Conservation (phyloP, 129 eudicot species). For the Flaveria linearis region DNA sequence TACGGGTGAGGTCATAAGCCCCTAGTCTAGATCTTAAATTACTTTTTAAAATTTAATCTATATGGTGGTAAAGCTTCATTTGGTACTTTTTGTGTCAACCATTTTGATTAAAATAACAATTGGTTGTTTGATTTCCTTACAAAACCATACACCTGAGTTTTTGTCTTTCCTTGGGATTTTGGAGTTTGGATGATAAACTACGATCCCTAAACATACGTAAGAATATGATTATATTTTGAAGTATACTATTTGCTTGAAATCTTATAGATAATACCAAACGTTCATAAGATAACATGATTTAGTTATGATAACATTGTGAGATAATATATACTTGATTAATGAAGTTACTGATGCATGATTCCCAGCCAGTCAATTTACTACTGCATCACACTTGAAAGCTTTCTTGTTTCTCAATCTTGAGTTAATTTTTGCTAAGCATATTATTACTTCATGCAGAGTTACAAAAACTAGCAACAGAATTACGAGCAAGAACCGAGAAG, state of each 20-base stretch:
- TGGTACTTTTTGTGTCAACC: neutral
- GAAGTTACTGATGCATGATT: neutral
- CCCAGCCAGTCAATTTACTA: neutral
- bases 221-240: neutral
- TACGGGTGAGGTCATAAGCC: neutral
- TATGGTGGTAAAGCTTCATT: neutral
- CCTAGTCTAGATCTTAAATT: neutral
- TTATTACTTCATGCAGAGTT: slow-evolving; percentile 48
- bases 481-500: slow-evolving; percentile 47
- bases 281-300: neutral
- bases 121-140: slow-evolving; percentile 8
- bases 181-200: slow-evolving; percentile 9
- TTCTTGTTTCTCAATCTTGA: neutral
- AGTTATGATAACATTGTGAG: neutral
- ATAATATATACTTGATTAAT: slow-evolving; percentile 1
- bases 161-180: neutral
- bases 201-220: neutral
- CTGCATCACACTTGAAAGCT: neutral
- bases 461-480: slow-evolving; percentile 52
- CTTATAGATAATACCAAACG: neutral
- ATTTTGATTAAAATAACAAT: neutral
- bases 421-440: neutral
- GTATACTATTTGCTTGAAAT: neutral
- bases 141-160: neutral
- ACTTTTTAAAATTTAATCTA: too few species aligned